Percentiles rank a stretch among this genome's conserved stretches.
phyloP scores from a whole-genome alignment of 257 asterid species.

The Nicotiana obtusifolia region DNA sequence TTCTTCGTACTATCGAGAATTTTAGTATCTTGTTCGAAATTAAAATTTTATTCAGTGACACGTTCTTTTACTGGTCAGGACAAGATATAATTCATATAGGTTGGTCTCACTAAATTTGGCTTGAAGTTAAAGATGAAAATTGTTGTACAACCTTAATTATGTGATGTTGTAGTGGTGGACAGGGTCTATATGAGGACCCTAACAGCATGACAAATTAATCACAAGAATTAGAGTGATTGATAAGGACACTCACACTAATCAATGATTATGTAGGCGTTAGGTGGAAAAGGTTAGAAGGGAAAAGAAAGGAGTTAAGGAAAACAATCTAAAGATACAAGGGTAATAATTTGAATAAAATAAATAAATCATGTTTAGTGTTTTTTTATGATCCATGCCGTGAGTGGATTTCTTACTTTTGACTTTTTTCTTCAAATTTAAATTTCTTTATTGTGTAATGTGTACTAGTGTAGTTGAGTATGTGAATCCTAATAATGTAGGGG shows the following conservation, averaged over 20 bases:
- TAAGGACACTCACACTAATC: background rate
- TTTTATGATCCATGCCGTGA: slow-evolving; percentile 6
- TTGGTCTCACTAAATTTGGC: slow-evolving; percentile 1
- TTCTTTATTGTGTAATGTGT: background rate
- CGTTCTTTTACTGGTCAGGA: background rate
- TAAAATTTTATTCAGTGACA: background rate
- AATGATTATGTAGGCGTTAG: slow-evolving; percentile 20
- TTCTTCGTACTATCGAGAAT: background rate
- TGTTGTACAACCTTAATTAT: background rate
- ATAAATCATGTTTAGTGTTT: background rate
- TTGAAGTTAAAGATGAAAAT: slow-evolving; percentile 9
- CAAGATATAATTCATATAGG: background rate
- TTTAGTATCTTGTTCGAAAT: background rate
- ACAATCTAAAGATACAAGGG: background rate
- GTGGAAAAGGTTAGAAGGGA: slow-evolving; percentile 23
- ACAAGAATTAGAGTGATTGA: background rate
- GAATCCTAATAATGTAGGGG: background rate
- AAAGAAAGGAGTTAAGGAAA: background rate
- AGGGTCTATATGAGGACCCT: background rate
- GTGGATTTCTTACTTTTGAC: background rate
- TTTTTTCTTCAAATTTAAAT: background rate
- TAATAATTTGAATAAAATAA: slow-evolving; percentile 7
- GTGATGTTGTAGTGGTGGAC: background rate
- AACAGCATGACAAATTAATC: background rate
- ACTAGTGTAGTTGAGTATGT: background rate